Base-by-base conservation (phyloP, 1,139 yeast species). In the Scheffersomyces lignicola region DNA sequence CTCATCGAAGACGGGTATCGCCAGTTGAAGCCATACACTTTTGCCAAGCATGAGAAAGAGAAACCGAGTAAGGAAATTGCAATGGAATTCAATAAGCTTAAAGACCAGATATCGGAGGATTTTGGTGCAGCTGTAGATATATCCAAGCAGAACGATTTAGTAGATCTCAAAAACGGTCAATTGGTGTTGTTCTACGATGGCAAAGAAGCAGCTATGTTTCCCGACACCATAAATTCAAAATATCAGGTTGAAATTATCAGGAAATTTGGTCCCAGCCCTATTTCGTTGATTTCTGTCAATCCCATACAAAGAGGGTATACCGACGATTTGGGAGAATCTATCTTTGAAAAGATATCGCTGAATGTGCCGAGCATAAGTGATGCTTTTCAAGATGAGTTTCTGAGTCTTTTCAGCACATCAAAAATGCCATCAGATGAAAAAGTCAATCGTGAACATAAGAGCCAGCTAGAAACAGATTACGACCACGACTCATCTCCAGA, bases 1-100 rank as follows among this genome's bases (percentile, higher is more conserved):
- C 78, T 76, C 35, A 52, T 90, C 13, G 97, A 90, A 54, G 47
- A 51, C 2, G 76, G 77, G 0, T 83, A 76, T 51, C 48, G 49
- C 4, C 46, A 43, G 7, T 53, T 58, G 31, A 63, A 65, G 38
- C 71, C 69, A 10, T 62, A 54, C 36, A 40, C 48, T 14, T 57
- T 55, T 36, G 50, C 45, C 18, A 45, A 39, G 26, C 45, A 41
- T 8, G 42, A 44, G 3, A 31, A 42, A 11, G 42, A 39, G 11
- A 32, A 32, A 14, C 32, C 44, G 10, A 24, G 30, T 8, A 46
- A 44, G 33, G 35, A 31, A 11, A 39, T 48, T 18, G 38, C 58
- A 5, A 41, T 51, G 9, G 43, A 44, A 29, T 60, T 61, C 44
- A 60, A 58, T 29, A 43, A 47, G 22, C 38, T 40, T 21, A 40